phyloP scores from a whole-genome alignment of 2,329 filamentous ascomycete species.

The Ophiostoma montium region DNA sequence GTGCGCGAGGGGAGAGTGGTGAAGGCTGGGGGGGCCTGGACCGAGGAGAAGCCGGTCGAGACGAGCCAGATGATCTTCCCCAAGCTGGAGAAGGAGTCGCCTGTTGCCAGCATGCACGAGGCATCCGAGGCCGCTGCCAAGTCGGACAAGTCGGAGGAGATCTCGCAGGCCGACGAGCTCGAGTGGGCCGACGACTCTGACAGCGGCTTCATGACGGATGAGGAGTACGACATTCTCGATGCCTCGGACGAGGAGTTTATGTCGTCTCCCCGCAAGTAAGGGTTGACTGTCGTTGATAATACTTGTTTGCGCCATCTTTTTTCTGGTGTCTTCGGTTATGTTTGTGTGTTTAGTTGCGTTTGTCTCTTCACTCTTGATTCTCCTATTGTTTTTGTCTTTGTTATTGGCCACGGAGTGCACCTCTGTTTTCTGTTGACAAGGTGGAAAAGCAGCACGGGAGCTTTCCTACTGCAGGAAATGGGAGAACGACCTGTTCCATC shows the following conservation, averaged over 20 bases:
- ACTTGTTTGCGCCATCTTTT: not conserved
- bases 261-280: constrained; percentile 18
- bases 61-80: constrained; percentile 86
- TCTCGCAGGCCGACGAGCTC: constrained; percentile 27
- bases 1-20: too few relatives aligned
- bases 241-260: constrained; percentile 79
- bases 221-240: constrained; percentile 95
- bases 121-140: not conserved
- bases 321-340: too few relatives aligned
- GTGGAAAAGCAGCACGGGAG: too few relatives aligned
- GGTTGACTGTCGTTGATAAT: too few relatives aligned
- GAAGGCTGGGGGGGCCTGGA: constrained; percentile 31
- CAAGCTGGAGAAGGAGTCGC: constrained; percentile 87
- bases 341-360: too few relatives aligned
- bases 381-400: too few relatives aligned
- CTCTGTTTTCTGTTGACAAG: too few relatives aligned
- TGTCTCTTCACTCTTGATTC: too few relatives aligned
- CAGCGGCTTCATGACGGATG: constrained; percentile 82
- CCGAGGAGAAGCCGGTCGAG: constrained; percentile 30
- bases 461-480: too few relatives aligned
- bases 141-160: not conserved
- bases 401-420: too few relatives aligned
- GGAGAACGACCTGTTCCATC: too few relatives aligned
- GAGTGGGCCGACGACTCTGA: constrained; percentile 48
- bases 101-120: constrained; percentile 63